Conservation (phyloP, 2,329 filamentous ascomycete species). For the Corniculantispora saksenae region DNA sequence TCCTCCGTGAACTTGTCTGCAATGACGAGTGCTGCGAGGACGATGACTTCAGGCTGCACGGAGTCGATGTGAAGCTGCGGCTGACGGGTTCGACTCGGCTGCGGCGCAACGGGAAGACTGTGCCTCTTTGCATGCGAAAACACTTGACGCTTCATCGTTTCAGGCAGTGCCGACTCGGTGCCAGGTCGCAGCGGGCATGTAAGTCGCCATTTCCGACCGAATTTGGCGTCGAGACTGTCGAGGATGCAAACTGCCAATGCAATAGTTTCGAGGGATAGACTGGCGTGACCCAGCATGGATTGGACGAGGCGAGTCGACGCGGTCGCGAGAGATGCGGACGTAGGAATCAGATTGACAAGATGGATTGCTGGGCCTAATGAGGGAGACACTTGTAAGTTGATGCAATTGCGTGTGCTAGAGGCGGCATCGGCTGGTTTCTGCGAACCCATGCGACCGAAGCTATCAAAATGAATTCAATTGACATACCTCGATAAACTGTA, state of each 20-base stretch:
- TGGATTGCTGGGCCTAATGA: slow-evolving; percentile 62
- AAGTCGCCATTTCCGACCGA: slow-evolving; percentile 63
- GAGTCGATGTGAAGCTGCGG: slow-evolving; percentile 59
- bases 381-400: slow-evolving; percentile 12
- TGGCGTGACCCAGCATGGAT: slow-evolving; percentile 58
- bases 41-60: slow-evolving; percentile 62
- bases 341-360: slow-evolving; percentile 66
- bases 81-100: slow-evolving; percentile 25
- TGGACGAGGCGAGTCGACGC: slow-evolving; percentile 62
- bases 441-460: neutral
- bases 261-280: slow-evolving; percentile 61
- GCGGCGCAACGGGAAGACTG: slow-evolving; percentile 45
- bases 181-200: slow-evolving; percentile 51
- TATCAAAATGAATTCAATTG: neutral
- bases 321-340: slow-evolving; percentile 59
- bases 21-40: slow-evolving; percentile 63
- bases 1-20: slow-evolving; percentile 69
- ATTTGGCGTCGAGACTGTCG: slow-evolving; percentile 63
- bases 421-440: neutral
- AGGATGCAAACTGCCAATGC: slow-evolving; percentile 67
- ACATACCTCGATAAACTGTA: slow-evolving; percentile 39
- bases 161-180: neutral
- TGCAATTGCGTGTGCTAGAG: neutral
- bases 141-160: slow-evolving; percentile 9
- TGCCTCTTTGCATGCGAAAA: slow-evolving; percentile 44